A percentile compares a stretch with the other conserved stretches of the same genome.
These are phyloP conservation scores for Podospora anserina DNA, from an alignment of 495 filamentous ascomycete genomes.

Conservation along the genomic window DNA sequence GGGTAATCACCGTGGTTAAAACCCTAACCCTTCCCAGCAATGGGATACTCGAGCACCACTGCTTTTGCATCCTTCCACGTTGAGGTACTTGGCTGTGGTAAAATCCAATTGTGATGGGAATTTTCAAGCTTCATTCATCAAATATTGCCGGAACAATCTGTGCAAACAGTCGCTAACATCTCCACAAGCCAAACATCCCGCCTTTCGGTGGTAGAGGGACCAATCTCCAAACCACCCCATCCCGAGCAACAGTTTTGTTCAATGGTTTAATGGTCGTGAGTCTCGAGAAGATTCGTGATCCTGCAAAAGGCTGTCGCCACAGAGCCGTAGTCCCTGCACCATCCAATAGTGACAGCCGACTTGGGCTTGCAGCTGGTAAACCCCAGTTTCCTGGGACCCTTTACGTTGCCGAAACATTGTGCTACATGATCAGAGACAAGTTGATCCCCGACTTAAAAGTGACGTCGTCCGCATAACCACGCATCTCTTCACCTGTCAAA, in stretches of 20 bases:
- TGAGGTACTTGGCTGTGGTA: too few relatives aligned
- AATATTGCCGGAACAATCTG: too few relatives aligned
- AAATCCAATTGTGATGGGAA: too few relatives aligned
- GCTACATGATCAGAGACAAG: background rate
- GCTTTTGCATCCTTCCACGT: too few relatives aligned
- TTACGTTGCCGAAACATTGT: background rate
- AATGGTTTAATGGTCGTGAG: background rate
- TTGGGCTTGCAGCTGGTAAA: conserved; percentile 10
- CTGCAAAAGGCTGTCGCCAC: conserved; percentile 7
- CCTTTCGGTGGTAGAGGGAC: background rate
- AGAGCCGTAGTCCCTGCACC: background rate
- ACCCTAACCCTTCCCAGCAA: background rate
- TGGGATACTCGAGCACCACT: background rate
- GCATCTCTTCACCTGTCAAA: background rate
- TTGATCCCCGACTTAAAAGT: background rate
- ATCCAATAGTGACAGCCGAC: background rate
- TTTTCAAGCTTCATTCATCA: background rate
- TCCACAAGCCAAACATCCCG: background rate
- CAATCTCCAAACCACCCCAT: background rate
- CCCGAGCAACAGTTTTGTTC: background rate
- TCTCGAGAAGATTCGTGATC: conserved; percentile 5
- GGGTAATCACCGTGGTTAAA: background rate
- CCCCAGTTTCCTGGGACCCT: background rate
- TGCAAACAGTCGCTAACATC: background rate
- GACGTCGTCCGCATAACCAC: background rate